Evolutionary conservation across 139 green algal species (phyloP), one percentile per base, ranked within the genome.

Genomic region (Yamagishiella unicocca): DNA sequence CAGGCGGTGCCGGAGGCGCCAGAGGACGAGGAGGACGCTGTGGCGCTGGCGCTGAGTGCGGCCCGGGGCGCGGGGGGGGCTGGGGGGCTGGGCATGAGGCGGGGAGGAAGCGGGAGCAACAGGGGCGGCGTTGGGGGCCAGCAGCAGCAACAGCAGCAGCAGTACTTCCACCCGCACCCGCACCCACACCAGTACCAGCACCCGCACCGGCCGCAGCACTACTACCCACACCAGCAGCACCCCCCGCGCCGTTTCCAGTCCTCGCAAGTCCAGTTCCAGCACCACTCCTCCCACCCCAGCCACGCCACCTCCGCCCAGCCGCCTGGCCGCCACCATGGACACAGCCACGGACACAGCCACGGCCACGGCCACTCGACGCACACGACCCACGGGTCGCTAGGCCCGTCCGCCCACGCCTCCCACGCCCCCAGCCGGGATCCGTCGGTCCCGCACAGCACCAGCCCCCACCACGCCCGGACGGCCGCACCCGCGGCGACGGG

Each of bases 1-100:
- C 76, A 83, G 50, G 76, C 33, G 33, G 76, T 83, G 22, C 76
- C 76, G 22, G 76, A 83, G 55, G 76, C 54, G 37, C 19, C 22
- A 2, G 76, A 82, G 31, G 75, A 83, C 33, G 76, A 83, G 25
- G 53, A 45, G 24, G 50, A 27, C 17, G 33, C 53, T 25, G 53
- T 53, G 35, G 53, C 70, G 38, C 27, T 12, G 38, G 38, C 40
- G 70, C 70, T 8, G 40, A 19, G 4, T 38, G 70, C 53, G 27
- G 54, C 50, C 35, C 10, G 25, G 8, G 53, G 27, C 22, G 35
- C 35, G 21, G 76, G 35, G 40, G 45, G 1, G 24, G 17, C 29
- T 27, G 10, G 4, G 33, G 33, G 31, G 4, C n/a, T 50, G 33
- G 10, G n/a, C 27, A 29, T 10, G 54, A 29, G 53, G 24, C 53